Percentiles rank a stretch among this genome's conserved stretches.
Conservation (phyloP, 2,329 filamentous ascomycete species). For the Neofusicoccum sp. region DNA sequence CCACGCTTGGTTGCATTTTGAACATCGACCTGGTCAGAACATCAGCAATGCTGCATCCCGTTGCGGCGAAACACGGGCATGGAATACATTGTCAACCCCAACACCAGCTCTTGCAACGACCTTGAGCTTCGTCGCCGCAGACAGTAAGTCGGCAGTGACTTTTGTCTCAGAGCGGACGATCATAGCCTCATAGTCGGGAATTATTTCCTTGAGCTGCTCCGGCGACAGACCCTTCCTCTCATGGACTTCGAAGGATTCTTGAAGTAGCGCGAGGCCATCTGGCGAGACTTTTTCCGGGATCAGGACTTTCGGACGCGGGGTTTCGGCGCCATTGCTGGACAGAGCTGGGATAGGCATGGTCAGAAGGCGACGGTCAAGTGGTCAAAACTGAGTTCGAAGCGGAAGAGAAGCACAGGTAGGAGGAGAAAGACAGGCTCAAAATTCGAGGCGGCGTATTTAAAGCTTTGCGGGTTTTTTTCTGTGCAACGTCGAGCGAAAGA, state of each 20-base stretch:
- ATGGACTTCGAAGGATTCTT: conserved; percentile 67
- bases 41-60: not conserved
- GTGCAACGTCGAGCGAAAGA: not conserved
- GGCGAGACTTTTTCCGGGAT: conserved; percentile 77
- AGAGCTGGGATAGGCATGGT: conserved; percentile 32
- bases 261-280: conserved; percentile 71
- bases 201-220: conserved; percentile 63
- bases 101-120: conserved; percentile 80
- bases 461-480: not conserved
- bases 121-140: conserved; percentile 65
- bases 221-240: conserved; percentile 61
- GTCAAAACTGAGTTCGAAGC: not conserved
- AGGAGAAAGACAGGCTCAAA: not conserved
- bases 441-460: not conserved
- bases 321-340: conserved; percentile 22
- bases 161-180: conserved; percentile 81
- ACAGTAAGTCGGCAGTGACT: conserved; percentile 67
- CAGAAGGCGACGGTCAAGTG: not conserved
- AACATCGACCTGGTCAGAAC: conserved; percentile 74
- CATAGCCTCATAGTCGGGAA: conserved; percentile 70
- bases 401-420: not conserved
- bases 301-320: conserved; percentile 55
- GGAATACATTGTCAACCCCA: conserved; percentile 41
- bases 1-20: conserved; percentile 68
- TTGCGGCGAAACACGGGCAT: not conserved